These are phyloP conservation scores for Rhizopus delemar DNA, from an alignment of 371 early-diverging fungal genomes.

Conservation along the genomic window DNA sequence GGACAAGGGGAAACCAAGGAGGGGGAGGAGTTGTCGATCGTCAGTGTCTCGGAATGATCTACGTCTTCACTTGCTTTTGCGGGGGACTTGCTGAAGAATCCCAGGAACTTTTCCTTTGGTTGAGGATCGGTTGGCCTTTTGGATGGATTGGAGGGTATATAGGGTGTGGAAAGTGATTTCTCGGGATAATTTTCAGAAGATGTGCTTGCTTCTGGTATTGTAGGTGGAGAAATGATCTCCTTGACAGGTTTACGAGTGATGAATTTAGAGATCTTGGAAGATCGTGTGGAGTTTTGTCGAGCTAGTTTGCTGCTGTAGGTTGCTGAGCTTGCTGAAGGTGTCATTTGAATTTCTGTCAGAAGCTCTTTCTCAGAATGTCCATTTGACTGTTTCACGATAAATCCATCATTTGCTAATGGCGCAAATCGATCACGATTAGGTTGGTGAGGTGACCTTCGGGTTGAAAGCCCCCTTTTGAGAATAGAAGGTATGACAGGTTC, in stretches of 20 bases:
- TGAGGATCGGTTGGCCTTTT: constrained; percentile 8
- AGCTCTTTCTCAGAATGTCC: background rate
- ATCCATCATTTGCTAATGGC: background rate
- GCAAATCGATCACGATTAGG: background rate
- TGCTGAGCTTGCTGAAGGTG: too few relatives aligned
- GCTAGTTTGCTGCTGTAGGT: background rate
- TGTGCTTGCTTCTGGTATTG: background rate
- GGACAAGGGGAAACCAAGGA: constrained; percentile 2
- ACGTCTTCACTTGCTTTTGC: constrained; percentile 4
- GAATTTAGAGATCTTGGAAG: constrained; percentile 17
- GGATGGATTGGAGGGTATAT: background rate
- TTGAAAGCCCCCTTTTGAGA: background rate
- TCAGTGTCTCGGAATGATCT: constrained; percentile 9
- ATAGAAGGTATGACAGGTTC: too few relatives aligned
- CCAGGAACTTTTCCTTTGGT: constrained; percentile 24
- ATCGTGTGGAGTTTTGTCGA: background rate
- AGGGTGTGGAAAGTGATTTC: constrained; percentile 15
- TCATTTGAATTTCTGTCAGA: too few relatives aligned
- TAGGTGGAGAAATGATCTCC: constrained; percentile 5
- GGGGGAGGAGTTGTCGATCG: constrained; percentile 12
- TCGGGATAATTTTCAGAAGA: constrained; percentile 4
- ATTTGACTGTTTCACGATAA: background rate
- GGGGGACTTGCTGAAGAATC: constrained; percentile 10
- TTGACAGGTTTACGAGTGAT: constrained; percentile 20
- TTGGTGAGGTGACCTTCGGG: background rate